These are phyloP conservation scores for Tetragonia tetragonoides DNA, from an alignment of 148 eudicot genomes.

Conservation along the genomic window DNA sequence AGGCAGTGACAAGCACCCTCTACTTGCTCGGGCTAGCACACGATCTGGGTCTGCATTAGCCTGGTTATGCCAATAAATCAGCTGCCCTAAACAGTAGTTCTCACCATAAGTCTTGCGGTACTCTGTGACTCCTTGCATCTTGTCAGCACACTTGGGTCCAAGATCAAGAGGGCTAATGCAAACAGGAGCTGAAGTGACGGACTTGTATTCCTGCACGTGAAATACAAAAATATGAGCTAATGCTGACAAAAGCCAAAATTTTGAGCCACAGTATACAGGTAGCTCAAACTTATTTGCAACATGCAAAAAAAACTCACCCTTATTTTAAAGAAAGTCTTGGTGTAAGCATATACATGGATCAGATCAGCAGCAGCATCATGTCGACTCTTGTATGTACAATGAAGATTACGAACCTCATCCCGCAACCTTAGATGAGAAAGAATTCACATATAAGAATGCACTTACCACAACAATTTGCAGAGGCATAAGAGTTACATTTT, in stretches of 20 bases:
- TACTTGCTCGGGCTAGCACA: constrained; percentile 57
- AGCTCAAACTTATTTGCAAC: neutral
- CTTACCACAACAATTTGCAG: neutral
- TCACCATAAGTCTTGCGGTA: constrained; percentile 85
- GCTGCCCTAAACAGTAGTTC: constrained; percentile 91
- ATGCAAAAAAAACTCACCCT: constrained; percentile 44
- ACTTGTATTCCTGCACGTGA: constrained; percentile 68
- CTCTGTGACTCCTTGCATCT: constrained; percentile 66
- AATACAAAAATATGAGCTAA: neutral
- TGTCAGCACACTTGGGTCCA: constrained; percentile 86
- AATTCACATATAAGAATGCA: constrained; percentile 5
- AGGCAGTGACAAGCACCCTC: constrained; percentile 90
- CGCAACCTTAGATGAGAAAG: constrained; percentile 61
- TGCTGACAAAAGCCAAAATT: neutral
- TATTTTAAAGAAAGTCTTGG: constrained; percentile 69
- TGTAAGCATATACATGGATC: constrained; percentile 88
- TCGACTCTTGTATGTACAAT: constrained; percentile 71
- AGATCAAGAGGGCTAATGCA: constrained; percentile 91
- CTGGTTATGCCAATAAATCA: constrained; percentile 87
- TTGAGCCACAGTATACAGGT: neutral
- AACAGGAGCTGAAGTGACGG: constrained; percentile 79
- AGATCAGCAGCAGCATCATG: constrained; percentile 99
- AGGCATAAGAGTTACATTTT: neutral
- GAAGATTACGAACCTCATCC: constrained; percentile 92
- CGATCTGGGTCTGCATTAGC: constrained; percentile 77